phyloP scores from a whole-genome alignment of 495 filamentous ascomycete species.

The Sporormia fimetaria region DNA sequence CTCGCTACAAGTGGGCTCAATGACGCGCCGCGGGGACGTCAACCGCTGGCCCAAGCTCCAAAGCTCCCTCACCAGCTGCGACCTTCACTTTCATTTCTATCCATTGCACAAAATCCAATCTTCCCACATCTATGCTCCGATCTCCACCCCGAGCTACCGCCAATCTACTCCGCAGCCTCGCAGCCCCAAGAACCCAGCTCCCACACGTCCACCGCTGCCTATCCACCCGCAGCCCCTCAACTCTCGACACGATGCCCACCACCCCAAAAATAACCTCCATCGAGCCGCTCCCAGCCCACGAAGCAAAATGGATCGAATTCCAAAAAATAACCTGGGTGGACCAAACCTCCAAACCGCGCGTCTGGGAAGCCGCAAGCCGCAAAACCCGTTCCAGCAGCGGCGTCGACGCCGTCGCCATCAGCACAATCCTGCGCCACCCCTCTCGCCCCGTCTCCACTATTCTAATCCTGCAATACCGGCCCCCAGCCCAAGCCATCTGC shows the following conservation, averaged over 20 bases:
- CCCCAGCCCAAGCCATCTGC: slow-evolving; percentile 62
- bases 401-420: slow-evolving; percentile 84
- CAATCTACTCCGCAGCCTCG: no score
- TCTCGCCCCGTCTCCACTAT: slow-evolving; percentile 51
- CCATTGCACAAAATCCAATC: no score
- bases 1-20: no score
- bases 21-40: no score
- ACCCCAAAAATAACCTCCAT: slow-evolving; percentile 39
- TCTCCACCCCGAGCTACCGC: no score
- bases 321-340: slow-evolving; percentile 42
- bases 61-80: no score
- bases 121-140: no score
- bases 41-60: no score
- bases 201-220: not conserved
- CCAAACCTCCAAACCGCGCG: slow-evolving; percentile 39
- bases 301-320: slow-evolving; percentile 44
- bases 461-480: slow-evolving; percentile 75
- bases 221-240: not conserved
- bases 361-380: slow-evolving; percentile 44
- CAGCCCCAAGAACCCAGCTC: no score
- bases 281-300: slow-evolving; percentile 34
- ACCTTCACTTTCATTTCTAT: no score
- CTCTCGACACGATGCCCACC: slow-evolving; percentile 22
- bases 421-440: slow-evolving; percentile 69
- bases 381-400: slow-evolving; percentile 45